Evolutionary conservation across 1,139 yeast species (phyloP).

Genomic region (Schizosaccharomyces versatilis): DNA sequence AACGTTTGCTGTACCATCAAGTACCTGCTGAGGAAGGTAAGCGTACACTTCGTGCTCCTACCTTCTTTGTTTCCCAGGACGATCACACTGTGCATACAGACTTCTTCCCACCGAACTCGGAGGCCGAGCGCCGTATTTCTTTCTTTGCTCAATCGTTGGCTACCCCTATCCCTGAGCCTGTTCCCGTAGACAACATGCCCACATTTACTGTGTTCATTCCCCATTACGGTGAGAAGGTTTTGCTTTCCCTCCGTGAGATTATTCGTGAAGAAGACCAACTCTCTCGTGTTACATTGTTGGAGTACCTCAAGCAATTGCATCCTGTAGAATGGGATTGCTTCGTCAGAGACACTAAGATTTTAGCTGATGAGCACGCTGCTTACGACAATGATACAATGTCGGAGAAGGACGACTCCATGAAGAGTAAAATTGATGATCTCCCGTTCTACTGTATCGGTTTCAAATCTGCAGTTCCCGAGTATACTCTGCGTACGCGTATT

Average conservation of each 20-base stretch:
- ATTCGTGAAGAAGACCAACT: slow-evolving; percentile 97
- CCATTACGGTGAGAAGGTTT: slow-evolving; percentile 90
- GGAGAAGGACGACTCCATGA: slow-evolving; percentile 38
- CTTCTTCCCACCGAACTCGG: slow-evolving; percentile 87
- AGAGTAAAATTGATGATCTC: slow-evolving; percentile 82
- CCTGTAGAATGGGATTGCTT: slow-evolving; percentile 99
- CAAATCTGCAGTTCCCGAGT: slow-evolving; percentile 98
- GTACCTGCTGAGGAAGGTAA: slow-evolving; percentile 97
- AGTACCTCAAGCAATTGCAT: slow-evolving; percentile 89
- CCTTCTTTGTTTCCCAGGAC: slow-evolving; percentile 93
- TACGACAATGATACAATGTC: slow-evolving; percentile 47
- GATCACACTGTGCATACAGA: slow-evolving; percentile 86
- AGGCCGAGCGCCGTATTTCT: slow-evolving; percentile 96
- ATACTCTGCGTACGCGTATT: slow-evolving; percentile 90
- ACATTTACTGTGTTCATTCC: slow-evolving; percentile 95
- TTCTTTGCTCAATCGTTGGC: slow-evolving; percentile 97
- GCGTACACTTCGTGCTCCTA: slow-evolving; percentile 95
- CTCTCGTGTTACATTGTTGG: slow-evolving; percentile 86
- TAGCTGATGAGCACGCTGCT: slow-evolving; percentile 92
- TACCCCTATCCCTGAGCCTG: slow-evolving; percentile 93
- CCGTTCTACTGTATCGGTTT: slow-evolving; percentile 98
- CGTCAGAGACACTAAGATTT: slow-evolving; percentile 91
- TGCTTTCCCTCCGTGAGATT: slow-evolving; percentile 83
- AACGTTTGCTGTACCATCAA: slow-evolving; percentile 73
- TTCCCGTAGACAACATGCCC: slow-evolving; percentile 98